Evolutionary conservation across 1,284 basidiomycete species (phyloP).

Genomic region (Apiotrichum siamense): DNA sequence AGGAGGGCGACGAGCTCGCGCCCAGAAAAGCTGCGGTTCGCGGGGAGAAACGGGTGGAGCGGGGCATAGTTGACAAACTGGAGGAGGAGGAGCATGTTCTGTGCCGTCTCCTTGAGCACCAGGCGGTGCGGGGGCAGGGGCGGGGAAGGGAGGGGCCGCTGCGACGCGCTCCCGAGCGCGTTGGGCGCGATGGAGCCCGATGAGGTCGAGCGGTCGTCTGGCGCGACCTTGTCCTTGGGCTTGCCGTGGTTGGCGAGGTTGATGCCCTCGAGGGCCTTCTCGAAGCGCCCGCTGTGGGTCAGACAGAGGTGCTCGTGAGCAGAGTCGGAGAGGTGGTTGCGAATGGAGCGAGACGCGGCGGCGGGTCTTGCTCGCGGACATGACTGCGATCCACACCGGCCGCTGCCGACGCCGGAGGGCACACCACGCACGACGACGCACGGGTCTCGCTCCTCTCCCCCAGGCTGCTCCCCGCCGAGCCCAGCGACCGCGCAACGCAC

Average conservation of each 20-base stretch:
- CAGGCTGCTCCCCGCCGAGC: too few relatives aligned
- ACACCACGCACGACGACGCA: too few relatives aligned
- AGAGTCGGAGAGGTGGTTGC: too few relatives aligned
- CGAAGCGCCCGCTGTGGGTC: neutral
- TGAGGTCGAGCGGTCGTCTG: neutral
- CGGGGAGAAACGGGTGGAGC: neutral
- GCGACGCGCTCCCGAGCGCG: too few relatives aligned
- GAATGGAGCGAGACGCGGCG: too few relatives aligned
- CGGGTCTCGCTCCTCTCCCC: too few relatives aligned
- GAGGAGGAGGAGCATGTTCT: constrained; percentile 1
- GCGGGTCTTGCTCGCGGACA: too few relatives aligned
- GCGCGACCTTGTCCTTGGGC: neutral
- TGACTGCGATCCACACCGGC: too few relatives aligned
- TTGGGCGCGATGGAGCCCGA: neutral
- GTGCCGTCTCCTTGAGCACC: neutral
- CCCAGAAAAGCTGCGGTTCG: neutral
- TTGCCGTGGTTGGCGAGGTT: neutral
- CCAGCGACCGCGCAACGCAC: neutral
- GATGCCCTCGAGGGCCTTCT: neutral
- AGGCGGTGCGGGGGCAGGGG: neutral
- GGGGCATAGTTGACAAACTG: neutral
- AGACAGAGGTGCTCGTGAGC: neutral
- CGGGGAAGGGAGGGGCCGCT: neutral
- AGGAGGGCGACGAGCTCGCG: neutral
- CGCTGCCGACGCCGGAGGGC: too few relatives aligned